Evolutionary conservation across 164 flowering plant species (phyloP).

Genomic region (Vitis labrusca): DNA sequence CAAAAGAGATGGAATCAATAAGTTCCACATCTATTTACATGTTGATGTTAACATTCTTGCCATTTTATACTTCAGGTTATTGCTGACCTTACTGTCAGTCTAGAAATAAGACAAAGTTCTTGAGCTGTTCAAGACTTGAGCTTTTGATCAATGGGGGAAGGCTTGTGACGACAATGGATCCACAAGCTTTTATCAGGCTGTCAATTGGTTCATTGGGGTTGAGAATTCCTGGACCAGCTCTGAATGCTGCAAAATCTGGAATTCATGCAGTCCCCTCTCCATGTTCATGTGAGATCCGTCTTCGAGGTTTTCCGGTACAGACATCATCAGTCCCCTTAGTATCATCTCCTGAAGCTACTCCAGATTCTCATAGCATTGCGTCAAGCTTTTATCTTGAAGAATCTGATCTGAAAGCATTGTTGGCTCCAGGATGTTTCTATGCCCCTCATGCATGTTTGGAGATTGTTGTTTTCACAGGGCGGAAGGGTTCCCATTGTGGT

Average conservation of each 20-base stretch:
- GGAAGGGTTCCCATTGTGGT: conserved; percentile 71
- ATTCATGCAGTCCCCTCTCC: conserved; percentile 46
- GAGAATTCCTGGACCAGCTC: conserved; percentile 49
- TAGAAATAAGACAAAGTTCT: conserved; percentile 17
- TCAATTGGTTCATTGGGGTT: conserved; percentile 78
- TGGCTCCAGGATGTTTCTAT: conserved; percentile 69
- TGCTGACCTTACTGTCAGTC: background rate
- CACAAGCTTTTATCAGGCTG: conserved; percentile 76
- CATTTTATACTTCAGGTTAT: background rate
- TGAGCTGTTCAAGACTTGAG: conserved; percentile 2
- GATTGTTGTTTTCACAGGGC: conserved; percentile 58
- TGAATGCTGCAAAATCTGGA: conserved; percentile 37
- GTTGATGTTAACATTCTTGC: background rate
- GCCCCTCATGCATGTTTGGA: conserved; percentile 64
- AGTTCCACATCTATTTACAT: background rate
- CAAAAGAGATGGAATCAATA: background rate
- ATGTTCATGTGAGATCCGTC: conserved; percentile 73
- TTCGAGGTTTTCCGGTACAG: conserved; percentile 82
- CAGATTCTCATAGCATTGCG: conserved; percentile 54
- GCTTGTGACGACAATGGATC: conserved; percentile 67
- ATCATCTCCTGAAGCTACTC: conserved; percentile 59
- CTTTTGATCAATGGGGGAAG: conserved; percentile 34
- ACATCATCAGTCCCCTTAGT: conserved; percentile 61
- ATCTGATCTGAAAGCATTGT: conserved; percentile 64
- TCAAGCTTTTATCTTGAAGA: conserved; percentile 86